phyloP scores from a whole-genome alignment of 352 stramenopile genomes.

The Globisporangium canariense region DNA sequence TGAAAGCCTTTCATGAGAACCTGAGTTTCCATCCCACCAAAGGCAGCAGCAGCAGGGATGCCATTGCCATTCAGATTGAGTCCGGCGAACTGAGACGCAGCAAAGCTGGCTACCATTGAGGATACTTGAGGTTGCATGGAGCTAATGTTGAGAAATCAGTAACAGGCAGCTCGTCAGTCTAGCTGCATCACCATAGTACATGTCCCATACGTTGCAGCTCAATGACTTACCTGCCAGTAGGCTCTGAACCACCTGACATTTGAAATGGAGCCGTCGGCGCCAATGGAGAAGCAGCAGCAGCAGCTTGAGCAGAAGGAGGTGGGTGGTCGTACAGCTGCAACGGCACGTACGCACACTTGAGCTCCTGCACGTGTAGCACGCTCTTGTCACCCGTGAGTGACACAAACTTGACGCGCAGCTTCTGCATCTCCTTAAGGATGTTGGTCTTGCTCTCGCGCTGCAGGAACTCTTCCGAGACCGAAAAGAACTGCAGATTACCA shows the following conservation, averaged over 20 bases:
- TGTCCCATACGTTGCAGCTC: not conserved
- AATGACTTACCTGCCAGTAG: not conserved
- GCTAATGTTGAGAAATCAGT: not conserved
- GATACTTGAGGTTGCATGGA: not conserved
- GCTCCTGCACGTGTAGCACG: slow-evolving; percentile 29
- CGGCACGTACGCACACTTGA: slow-evolving; percentile 42
- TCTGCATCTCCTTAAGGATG: slow-evolving; percentile 52
- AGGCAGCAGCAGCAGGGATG: not conserved
- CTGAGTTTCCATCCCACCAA: slow-evolving; percentile 31
- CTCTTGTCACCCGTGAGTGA: slow-evolving; percentile 61
- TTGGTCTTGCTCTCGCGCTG: slow-evolving; percentile 40
- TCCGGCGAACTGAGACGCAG: slow-evolving; percentile 10
- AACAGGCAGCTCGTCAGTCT: no score
- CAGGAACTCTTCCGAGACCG: slow-evolving; percentile 43
- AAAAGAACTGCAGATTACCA: slow-evolving; percentile 26
- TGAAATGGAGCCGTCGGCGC: not conserved
- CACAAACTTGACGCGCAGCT: slow-evolving; percentile 67
- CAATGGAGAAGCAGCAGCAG: slow-evolving; percentile 18
- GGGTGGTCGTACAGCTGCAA: slow-evolving; percentile 20
- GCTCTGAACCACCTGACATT: slow-evolving; percentile 4
- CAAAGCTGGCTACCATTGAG: not conserved
- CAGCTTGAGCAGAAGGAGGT: slow-evolving; percentile 2
- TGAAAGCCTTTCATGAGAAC: slow-evolving; percentile 49
- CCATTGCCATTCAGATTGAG: not conserved
- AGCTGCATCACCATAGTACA: not conserved